phyloP scores from a whole-genome alignment of 169 alveolate species.

The Cryptosporidium meleagridis region DNA sequence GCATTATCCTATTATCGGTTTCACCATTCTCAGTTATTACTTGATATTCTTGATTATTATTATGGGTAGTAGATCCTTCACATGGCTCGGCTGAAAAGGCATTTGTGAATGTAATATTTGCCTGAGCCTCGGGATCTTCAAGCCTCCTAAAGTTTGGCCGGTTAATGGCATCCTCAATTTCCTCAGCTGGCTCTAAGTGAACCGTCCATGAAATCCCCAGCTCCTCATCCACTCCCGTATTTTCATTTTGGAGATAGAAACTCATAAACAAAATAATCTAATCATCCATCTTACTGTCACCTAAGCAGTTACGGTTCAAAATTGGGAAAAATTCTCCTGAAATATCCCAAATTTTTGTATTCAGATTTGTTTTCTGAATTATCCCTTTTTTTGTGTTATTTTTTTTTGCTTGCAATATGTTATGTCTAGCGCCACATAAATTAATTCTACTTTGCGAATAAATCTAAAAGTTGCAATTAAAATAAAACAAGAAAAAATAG shows the following conservation, averaged over 20 bases:
- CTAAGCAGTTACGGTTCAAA: neutral
- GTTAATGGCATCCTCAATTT: neutral
- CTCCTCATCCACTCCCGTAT: conserved; percentile 62
- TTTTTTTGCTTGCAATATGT: conserved; percentile 49
- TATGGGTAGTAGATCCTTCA: neutral
- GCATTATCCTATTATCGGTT: neutral
- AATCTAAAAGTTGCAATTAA: neutral
- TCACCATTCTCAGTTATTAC: conserved; percentile 28
- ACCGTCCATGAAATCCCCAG: conserved; percentile 54
- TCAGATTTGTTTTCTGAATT: neutral
- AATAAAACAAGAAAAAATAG: neutral
- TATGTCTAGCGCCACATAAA: conserved; percentile 74
- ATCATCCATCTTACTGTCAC: neutral
- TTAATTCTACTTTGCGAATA: neutral
- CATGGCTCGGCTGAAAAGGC: neutral
- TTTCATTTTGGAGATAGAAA: conserved; percentile 65
- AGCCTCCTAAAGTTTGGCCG: conserved; percentile 39
- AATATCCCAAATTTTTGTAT: conserved; percentile 10
- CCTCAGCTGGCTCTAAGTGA: conserved; percentile 53
- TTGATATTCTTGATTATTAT: conserved; percentile 13
- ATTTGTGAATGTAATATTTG: conserved; percentile 9
- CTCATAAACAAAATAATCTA: conserved; percentile 54
- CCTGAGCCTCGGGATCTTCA: conserved; percentile 11
- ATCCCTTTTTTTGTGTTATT: conserved; percentile 34
- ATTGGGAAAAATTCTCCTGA: neutral